Evolutionary conservation across 257 asterid genomes (phyloP).

Genomic region (Anisodus acutangulus): DNA sequence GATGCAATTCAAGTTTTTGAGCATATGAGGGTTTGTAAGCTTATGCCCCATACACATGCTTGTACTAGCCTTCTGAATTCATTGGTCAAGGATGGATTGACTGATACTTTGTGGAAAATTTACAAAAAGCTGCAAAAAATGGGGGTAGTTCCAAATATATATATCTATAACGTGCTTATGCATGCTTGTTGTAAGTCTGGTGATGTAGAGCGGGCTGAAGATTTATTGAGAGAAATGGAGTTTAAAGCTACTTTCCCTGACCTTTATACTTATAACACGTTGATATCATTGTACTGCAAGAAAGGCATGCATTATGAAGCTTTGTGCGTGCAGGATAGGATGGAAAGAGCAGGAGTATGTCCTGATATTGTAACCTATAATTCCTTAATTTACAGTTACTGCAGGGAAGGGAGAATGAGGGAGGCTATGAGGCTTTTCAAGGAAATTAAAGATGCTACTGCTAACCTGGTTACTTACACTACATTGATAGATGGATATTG

Average conservation of each 20-base stretch:
- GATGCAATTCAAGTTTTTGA: slow-evolving; percentile 89
- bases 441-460: slow-evolving; percentile 63
- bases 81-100: slow-evolving; percentile 73
- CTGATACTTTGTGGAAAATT: slow-evolving; percentile 69
- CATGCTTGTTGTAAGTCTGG: slow-evolving; percentile 83
- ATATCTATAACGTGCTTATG: slow-evolving; percentile 78
- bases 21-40: slow-evolving; percentile 73
- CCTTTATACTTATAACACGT: slow-evolving; percentile 74
- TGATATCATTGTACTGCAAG: slow-evolving; percentile 81
- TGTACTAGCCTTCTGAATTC: slow-evolving; percentile 81
- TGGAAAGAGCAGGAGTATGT: slow-evolving; percentile 64
- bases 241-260: slow-evolving; percentile 63
- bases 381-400: slow-evolving; percentile 76
- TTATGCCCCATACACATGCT: slow-evolving; percentile 78
- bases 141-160: slow-evolving; percentile 74
- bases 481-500: slow-evolving; percentile 90
- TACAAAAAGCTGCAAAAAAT: slow-evolving; percentile 70
- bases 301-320: slow-evolving; percentile 95
- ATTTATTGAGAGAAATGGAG: slow-evolving; percentile 75
- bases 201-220: slow-evolving; percentile 73
- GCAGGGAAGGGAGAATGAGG: slow-evolving; percentile 86
- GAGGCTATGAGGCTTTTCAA: slow-evolving; percentile 78
- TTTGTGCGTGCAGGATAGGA: slow-evolving; percentile 78
- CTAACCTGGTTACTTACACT: slow-evolving; percentile 79
- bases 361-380: slow-evolving; percentile 88